A percentile compares a stretch with the other conserved stretches of the same genome.
These are phyloP conservation scores for Globisporangium mamillatum DNA, from an alignment of 352 stramenopile genomes.

Conservation along the genomic window DNA sequence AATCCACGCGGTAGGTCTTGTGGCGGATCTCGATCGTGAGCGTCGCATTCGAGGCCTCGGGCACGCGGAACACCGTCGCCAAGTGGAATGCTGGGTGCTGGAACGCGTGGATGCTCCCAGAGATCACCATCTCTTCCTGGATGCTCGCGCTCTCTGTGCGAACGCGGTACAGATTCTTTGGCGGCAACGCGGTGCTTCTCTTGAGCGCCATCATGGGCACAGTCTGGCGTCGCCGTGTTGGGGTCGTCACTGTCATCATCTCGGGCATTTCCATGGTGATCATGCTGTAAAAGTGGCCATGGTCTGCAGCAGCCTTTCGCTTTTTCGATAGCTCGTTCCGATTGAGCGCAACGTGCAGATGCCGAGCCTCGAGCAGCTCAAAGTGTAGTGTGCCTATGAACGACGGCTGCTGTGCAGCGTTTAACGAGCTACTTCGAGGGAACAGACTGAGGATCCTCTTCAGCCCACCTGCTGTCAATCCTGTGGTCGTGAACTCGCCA, in stretches of 20 bases:
- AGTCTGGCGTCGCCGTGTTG: conserved; percentile 14
- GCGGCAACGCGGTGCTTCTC: background rate
- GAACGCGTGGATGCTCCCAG: conserved; percentile 41
- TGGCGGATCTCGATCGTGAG: conserved; percentile 46
- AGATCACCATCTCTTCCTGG: conserved; percentile 46
- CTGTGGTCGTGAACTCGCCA: conserved; percentile 43
- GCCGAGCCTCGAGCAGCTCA: conserved; percentile 53
- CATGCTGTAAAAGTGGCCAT: conserved; percentile 23
- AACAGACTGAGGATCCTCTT: conserved; percentile 17
- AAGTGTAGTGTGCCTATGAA: conserved; percentile 67
- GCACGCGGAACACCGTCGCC: conserved; percentile 36
- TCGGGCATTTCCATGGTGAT: conserved; percentile 28
- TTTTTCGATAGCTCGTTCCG: conserved; percentile 1
- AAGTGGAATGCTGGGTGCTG: conserved; percentile 48
- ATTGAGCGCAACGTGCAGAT: conserved; percentile 15
- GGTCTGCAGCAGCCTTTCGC: conserved; percentile 10
- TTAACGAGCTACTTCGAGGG: conserved; percentile 6
- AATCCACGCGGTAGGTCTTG: conserved; percentile 31
- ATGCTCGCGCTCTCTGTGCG: conserved; percentile 38
- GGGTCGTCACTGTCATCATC: background rate
- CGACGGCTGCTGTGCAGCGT: conserved; percentile 16
- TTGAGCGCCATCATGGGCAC: conserved; percentile 5
- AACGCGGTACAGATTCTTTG: conserved; percentile 38
- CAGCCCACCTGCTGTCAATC: background rate
- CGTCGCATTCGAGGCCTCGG: conserved; percentile 37